These are phyloP conservation scores for Suillus variegatus DNA, from an alignment of 768 basidiomycete species.

Conservation along the genomic window DNA sequence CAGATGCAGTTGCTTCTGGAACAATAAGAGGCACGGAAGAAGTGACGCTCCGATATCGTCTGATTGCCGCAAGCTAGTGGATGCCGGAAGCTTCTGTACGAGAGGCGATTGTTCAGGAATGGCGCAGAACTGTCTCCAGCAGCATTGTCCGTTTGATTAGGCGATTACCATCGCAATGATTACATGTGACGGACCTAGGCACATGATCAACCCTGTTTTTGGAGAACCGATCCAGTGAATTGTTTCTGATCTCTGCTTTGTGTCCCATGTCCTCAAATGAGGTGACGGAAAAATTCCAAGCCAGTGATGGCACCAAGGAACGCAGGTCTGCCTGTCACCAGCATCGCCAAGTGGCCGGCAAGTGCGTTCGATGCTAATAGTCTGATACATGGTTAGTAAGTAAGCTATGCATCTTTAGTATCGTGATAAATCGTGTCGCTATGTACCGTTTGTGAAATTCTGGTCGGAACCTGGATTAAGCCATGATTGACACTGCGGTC, in stretches of 20 bases:
- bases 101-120: neutral
- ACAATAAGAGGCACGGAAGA: neutral
- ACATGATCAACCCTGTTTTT: neutral
- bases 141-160: neutral
- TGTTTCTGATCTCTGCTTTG: neutral
- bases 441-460: neutral
- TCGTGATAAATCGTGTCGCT: neutral
- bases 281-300: neutral
- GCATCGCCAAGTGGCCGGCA: neutral
- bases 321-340: neutral
- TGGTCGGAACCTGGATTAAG: neutral
- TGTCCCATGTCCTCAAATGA: too few relatives aligned
- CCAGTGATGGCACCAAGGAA: neutral
- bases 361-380: neutral
- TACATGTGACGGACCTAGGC: neutral
- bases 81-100: neutral
- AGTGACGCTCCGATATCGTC: neutral
- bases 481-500: neutral
- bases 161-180: neutral
- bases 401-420: neutral
- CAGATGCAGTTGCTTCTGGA: neutral
- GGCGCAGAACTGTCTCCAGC: neutral
- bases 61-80: neutral
- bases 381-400: neutral
- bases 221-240: neutral